phyloP scores from a whole-genome alignment of 441 rosid genomes.

The Hura crepitans region DNA sequence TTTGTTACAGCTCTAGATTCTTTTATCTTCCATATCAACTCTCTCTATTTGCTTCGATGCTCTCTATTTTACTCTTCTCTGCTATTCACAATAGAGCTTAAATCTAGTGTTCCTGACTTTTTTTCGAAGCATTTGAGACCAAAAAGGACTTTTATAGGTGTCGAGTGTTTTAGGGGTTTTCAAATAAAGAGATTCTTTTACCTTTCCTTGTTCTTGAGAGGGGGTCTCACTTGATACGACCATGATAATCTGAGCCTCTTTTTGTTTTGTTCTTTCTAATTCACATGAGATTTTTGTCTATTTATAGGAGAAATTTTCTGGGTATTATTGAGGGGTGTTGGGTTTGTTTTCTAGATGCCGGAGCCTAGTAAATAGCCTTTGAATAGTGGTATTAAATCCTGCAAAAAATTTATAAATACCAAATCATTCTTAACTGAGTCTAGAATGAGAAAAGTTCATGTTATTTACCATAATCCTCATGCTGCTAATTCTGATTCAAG shows the following conservation, averaged over 20 bases:
- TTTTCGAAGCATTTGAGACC: slow-evolving; percentile 76
- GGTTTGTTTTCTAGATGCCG: slow-evolving; percentile 31
- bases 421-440: slow-evolving; percentile 24
- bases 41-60: slow-evolving; percentile 17
- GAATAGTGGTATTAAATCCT: slow-evolving; percentile 26
- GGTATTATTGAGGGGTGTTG: slow-evolving; percentile 35
- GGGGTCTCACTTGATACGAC: slow-evolving; percentile 39
- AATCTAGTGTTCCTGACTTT: slow-evolving; percentile 34
- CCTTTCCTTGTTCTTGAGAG: slow-evolving; percentile 61
- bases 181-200: slow-evolving; percentile 50
- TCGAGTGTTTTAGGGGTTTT: slow-evolving; percentile 61
- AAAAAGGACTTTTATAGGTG: slow-evolving; percentile 64
- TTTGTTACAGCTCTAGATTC: slow-evolving; percentile 48
- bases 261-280: background rate
- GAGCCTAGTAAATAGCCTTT: slow-evolving; percentile 32
- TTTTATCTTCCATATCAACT: background rate
- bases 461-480: slow-evolving; percentile 68
- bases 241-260: background rate
- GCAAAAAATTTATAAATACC: slow-evolving; percentile 27
- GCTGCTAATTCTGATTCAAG: slow-evolving; percentile 86
- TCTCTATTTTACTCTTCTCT: slow-evolving; percentile 35
- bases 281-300: background rate
- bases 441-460: slow-evolving; percentile 52
- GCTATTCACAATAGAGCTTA: slow-evolving; percentile 54
- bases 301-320: no score